Conservation (phyloP, 106 monocot genomes). For the Apostasia shenzhenica region DNA sequence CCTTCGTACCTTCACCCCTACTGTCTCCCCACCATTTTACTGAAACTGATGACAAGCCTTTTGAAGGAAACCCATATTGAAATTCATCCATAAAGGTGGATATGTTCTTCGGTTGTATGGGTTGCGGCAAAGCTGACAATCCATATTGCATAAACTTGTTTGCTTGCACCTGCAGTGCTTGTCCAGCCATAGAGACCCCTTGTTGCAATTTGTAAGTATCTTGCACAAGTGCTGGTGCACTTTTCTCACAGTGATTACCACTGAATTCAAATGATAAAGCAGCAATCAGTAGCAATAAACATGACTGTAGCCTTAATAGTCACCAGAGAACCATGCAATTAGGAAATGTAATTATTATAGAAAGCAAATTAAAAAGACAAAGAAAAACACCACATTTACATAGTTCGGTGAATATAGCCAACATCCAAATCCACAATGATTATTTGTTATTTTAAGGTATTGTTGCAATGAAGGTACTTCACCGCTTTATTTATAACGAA, state of each 20-base stretch:
- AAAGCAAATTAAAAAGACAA: too few relatives aligned
- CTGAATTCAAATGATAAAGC: constrained; percentile 3
- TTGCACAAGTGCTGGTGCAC: constrained; percentile 3
- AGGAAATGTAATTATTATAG: too few relatives aligned
- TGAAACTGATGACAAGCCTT: constrained; percentile 46
- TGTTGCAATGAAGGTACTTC: too few relatives aligned
- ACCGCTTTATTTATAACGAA: too few relatives aligned
- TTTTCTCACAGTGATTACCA: constrained; percentile 4
- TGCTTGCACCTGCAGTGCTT: constrained; percentile 25
- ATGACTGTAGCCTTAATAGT: too few relatives aligned
- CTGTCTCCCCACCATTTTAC: constrained; percentile 64
- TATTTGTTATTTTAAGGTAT: too few relatives aligned
- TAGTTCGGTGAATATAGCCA: too few relatives aligned
- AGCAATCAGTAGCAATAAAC: background rate
- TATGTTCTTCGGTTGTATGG: constrained; percentile 29
- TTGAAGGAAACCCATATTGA: constrained; percentile 63
- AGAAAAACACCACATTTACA: too few relatives aligned
- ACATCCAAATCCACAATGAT: too few relatives aligned
- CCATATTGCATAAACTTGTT: constrained; percentile 20
- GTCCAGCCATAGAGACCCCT: constrained; percentile 12
- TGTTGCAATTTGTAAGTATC: constrained; percentile 21
- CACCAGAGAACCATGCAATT: too few relatives aligned
- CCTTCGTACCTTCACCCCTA: background rate
- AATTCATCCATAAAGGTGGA: constrained; percentile 74
- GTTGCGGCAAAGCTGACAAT: constrained; percentile 12